These are phyloP conservation scores for Biancaea sappan DNA, from an alignment of 306 rosid species.

Conservation along the genomic window DNA sequence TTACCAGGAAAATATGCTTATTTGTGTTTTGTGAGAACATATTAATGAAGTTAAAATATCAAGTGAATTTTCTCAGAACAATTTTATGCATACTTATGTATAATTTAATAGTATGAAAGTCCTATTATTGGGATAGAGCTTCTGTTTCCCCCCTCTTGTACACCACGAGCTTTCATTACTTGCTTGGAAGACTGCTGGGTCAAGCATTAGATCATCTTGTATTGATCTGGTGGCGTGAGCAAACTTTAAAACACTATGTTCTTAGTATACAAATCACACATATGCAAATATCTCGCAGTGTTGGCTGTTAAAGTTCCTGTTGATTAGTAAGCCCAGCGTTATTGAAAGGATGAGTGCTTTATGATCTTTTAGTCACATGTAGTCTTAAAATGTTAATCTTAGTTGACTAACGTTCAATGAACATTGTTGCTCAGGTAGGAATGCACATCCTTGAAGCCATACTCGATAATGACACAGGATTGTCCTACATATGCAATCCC, in stretches of 20 bases:
- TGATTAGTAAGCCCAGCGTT: too few species aligned
- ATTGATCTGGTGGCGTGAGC: background rate
- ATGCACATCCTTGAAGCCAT: constrained; percentile 19
- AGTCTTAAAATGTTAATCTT: background rate
- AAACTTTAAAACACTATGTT: background rate
- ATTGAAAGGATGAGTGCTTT: background rate
- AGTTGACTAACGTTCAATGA: background rate
- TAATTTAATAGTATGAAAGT: background rate
- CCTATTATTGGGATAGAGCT: background rate
- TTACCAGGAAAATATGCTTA: background rate
- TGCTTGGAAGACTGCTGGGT: background rate
- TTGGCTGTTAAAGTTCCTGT: too few species aligned
- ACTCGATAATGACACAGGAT: constrained; percentile 13
- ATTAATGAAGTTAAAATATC: background rate
- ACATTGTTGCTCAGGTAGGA: background rate
- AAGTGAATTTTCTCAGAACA: background rate
- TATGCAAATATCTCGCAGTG: background rate
- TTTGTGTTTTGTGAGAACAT: background rate
- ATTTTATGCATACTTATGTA: background rate
- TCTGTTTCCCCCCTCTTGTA: background rate
- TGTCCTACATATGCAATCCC: constrained; percentile 19
- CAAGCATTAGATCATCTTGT: background rate
- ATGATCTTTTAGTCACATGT: background rate
- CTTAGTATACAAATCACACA: background rate
- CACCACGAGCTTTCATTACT: background rate